phyloP scores from a whole-genome alignment of 257 asterid species.

The Galeopsis tetrahit region DNA sequence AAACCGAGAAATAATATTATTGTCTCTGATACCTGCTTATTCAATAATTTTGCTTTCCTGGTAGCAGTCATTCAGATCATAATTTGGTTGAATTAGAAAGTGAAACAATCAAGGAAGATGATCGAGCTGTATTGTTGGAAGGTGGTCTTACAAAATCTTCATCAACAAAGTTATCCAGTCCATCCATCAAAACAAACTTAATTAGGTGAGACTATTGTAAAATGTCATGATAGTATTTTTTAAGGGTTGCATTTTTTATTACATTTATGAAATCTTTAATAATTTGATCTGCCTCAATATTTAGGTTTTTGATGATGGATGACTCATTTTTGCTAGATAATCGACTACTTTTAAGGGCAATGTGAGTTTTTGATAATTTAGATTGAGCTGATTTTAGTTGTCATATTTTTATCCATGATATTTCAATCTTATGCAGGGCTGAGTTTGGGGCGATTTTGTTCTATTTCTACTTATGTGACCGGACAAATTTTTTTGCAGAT shows the following conservation, averaged over 20 bases:
- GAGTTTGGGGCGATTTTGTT: slow-evolving; percentile 86
- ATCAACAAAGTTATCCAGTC: slow-evolving; percentile 57
- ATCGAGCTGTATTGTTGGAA: slow-evolving; percentile 78
- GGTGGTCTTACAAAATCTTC: slow-evolving; percentile 82
- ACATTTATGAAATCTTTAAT: slow-evolving; percentile 19
- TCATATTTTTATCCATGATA: slow-evolving; percentile 25
- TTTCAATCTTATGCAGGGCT: slow-evolving; percentile 60
- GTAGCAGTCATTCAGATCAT: slow-evolving; percentile 81
- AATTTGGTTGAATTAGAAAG: slow-evolving; percentile 66
- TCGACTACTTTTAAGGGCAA: slow-evolving; percentile 55
- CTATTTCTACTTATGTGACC: slow-evolving; percentile 89
- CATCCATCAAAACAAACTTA: slow-evolving; percentile 73
- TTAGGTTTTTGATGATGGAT: slow-evolving; percentile 59
- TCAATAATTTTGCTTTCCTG: slow-evolving; percentile 34
- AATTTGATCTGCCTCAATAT: slow-evolving; percentile 24
- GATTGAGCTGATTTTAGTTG: slow-evolving; percentile 1
- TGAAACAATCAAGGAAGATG: slow-evolving; percentile 78
- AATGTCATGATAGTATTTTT: neutral
- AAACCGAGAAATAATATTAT: slow-evolving; percentile 5
- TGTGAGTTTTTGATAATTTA: slow-evolving; percentile 43
- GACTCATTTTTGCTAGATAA: slow-evolving; percentile 59
- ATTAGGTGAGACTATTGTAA: slow-evolving; percentile 55
- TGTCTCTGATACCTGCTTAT: slow-evolving; percentile 17
- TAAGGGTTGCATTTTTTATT: slow-evolving; percentile 11
- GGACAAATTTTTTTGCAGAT: slow-evolving; percentile 81